phyloP scores from a whole-genome alignment of 495 filamentous ascomycete species.

The Podospora pseudocomata region DNA sequence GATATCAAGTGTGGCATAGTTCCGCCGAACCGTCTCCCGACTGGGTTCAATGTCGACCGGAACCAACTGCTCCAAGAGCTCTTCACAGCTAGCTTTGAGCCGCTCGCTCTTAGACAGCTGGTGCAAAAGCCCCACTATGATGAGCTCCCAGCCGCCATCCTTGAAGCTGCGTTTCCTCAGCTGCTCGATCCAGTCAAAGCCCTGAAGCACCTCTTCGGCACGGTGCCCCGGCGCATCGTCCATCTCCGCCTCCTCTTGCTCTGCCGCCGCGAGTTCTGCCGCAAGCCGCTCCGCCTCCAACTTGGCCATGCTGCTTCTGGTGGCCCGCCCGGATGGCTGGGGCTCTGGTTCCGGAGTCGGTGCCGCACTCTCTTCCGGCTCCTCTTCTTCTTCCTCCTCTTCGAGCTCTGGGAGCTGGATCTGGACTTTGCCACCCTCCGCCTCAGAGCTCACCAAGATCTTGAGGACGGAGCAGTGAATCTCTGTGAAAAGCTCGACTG shows the following conservation, averaged over 20 bases:
- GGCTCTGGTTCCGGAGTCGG: slow-evolving; percentile 66
- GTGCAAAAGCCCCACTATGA: slow-evolving; percentile 81
- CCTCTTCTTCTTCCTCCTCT: slow-evolving; percentile 55
- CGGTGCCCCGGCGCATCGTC: slow-evolving; percentile 56
- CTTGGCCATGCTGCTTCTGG: slow-evolving; percentile 79
- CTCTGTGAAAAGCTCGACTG: slow-evolving; percentile 86
- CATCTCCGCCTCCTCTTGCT: slow-evolving; percentile 37
- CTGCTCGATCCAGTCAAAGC: slow-evolving; percentile 79
- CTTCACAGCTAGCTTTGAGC: slow-evolving; percentile 67
- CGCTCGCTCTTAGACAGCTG: slow-evolving; percentile 75
- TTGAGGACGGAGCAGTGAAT: slow-evolving; percentile 90
- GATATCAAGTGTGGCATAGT: slow-evolving; percentile 72
- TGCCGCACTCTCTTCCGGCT: slow-evolving; percentile 56
- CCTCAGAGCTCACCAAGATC: slow-evolving; percentile 70
- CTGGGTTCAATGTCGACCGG: slow-evolving; percentile 71
- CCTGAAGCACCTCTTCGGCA: slow-evolving; percentile 71
- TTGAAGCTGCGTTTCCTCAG: slow-evolving; percentile 80
- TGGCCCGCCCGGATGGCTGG: slow-evolving; percentile 64
- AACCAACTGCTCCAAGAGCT: slow-evolving; percentile 72
- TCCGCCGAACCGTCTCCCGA: slow-evolving; percentile 62
- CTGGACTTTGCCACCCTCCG: slow-evolving; percentile 72
- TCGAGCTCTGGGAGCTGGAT: slow-evolving; percentile 75
- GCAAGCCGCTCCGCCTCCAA: slow-evolving; percentile 63
- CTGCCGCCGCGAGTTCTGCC: slow-evolving; percentile 50
- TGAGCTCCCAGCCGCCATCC: slow-evolving; percentile 86